Conservation (phyloP, 495 filamentous ascomycete genomes). For the Daldinia decipiens region DNA sequence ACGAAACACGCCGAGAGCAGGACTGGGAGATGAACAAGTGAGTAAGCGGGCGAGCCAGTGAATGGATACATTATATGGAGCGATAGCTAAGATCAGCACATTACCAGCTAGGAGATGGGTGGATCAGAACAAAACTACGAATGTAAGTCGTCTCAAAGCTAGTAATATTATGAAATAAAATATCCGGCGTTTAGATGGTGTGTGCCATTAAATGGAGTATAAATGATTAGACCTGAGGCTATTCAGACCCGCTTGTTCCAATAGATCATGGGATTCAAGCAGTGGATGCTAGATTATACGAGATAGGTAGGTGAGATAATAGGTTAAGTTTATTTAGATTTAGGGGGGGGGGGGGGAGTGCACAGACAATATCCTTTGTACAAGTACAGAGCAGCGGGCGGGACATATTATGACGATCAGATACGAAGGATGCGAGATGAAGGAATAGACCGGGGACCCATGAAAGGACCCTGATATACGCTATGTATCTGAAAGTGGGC, state of each 20-base stretch:
- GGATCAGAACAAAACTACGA: constrained; percentile 5
- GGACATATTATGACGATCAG: constrained; percentile 42
- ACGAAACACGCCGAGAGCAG: not conserved
- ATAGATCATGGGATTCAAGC: constrained; percentile 5
- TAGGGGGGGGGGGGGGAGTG: constrained; percentile 17
- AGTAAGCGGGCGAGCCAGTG: constrained; percentile 18
- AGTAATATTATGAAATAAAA: constrained; percentile 1
- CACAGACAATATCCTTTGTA: constrained; percentile 32
- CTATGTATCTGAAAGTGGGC: constrained; percentile 19
- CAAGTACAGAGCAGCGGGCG: constrained; percentile 40
- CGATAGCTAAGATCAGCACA: constrained; percentile 27
- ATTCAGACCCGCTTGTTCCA: constrained; percentile 21
- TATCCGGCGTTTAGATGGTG: constrained; percentile 2
- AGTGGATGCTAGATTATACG: constrained; percentile 10
- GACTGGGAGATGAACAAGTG: constrained; percentile 19
- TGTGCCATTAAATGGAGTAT: constrained; percentile 2
- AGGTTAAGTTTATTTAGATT: no score
- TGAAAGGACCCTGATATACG: constrained; percentile 44
- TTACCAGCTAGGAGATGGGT: constrained; percentile 17
- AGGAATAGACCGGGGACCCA: constrained; percentile 41
- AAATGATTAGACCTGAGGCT: constrained; percentile 17
- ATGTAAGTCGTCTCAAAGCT: not conserved
- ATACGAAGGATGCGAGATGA: constrained; percentile 47
- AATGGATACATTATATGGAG: constrained; percentile 33
- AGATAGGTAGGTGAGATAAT: constrained; percentile 15